Base-by-base conservation (phyloP, 1,139 yeast species). In the Scheffersomyces cryptocercus region DNA sequence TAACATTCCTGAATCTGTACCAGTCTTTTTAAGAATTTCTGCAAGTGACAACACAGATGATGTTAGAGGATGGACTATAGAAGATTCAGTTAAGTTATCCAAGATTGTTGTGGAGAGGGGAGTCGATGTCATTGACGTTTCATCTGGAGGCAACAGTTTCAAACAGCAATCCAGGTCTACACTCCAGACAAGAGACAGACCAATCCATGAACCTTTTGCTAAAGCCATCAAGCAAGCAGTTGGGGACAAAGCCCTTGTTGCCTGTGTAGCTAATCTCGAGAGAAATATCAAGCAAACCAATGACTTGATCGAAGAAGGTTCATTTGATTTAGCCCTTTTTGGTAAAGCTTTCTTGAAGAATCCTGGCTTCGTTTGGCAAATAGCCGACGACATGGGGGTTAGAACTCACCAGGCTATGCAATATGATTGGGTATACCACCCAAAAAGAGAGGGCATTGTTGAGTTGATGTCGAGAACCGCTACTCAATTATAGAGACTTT, bases 61-160 rank as follows among this genome's bases (percentile, higher is more conserved):
- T 36, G 65, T 65, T 28, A 65, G 61, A 2, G 67, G 75, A 6
- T 80, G 84, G 83, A 69, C 62, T 1, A 53, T 74, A 32, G 73
- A 74, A 20, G 84, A 81, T 48, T 63, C 82, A 1, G 49, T 69
- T 33, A 64, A 65, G 50, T 61, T 80, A 38, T 71, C 78, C 2
- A 67, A 67, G 29, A 46, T 67, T 6, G 58, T 80, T 28, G 63
- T 66, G 29, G 67, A 69, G 32, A 67, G 64, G 43, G 84, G 83
- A 10, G 67, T 81, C 35, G 79, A 77, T 48, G 62, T 79, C 12
- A 51, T 81, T 32, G 85, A 81, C 52, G 67, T 75, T 35, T 78
- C 84, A 3, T 68, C 81, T 10, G 84, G 84, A 38, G 85, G 84
- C 35, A 73, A 69, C 55, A 65, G 66, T 48, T 48, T 65, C 33